Conservation (phyloP, 2,329 filamentous ascomycete species). For the Penicillium sp. region DNA sequence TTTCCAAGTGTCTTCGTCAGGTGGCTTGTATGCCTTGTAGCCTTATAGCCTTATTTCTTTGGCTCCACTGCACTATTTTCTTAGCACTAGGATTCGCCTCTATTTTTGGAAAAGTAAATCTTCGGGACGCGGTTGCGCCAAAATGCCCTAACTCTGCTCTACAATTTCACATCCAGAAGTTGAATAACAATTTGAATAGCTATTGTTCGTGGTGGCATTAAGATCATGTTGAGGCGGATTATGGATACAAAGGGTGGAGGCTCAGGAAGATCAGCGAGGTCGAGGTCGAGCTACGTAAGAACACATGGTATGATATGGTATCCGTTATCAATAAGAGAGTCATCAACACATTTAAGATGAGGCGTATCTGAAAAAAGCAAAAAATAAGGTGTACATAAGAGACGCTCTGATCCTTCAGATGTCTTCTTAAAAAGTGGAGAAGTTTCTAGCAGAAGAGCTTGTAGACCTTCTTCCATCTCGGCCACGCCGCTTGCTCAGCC, state of each 20-base stretch:
- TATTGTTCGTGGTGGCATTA: not conserved
- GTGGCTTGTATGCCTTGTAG: no score
- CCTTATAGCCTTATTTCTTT: conserved; percentile 1
- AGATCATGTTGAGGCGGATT: not conserved
- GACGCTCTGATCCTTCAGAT: not conserved
- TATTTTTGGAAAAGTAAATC: conserved; percentile 21
- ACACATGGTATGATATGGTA: conserved; percentile 3
- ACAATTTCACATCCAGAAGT: not conserved
- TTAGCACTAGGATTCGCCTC: conserved; percentile 1
- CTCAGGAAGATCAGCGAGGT: conserved; percentile 9
- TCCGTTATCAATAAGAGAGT: conserved; percentile 7
- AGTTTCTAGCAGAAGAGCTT: conserved; percentile 61
- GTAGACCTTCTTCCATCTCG: conserved; percentile 69
- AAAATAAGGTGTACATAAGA: conserved; percentile 3
- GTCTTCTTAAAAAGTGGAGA: conserved; percentile 1
- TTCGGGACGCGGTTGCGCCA: conserved; percentile 1
- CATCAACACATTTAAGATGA: conserved; percentile 7
- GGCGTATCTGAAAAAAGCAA: not conserved
- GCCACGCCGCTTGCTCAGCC: conserved; percentile 67
- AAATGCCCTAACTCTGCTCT: not conserved
- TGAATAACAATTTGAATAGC: no score
- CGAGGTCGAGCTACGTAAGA: not conserved
- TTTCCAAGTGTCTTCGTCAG: conserved; percentile 19
- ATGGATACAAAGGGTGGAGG: conserved; percentile 7
- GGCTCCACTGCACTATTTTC: conserved; percentile 14